These are phyloP conservation scores for Arthromyces matolae DNA, from an alignment of 768 basidiomycete species.

Conservation along the genomic window DNA sequence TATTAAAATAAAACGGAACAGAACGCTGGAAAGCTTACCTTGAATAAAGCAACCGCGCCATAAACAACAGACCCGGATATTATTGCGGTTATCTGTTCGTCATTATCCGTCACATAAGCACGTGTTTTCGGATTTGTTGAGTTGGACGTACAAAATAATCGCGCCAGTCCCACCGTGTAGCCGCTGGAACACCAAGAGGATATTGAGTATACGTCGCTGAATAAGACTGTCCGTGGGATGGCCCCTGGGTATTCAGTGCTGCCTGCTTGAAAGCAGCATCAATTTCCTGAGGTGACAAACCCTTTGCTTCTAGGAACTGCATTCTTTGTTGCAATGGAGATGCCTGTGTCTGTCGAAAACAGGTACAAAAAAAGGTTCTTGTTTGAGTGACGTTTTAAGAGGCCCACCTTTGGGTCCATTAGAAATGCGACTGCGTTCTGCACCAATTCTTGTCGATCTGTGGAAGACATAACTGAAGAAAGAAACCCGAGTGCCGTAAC, in stretches of 20 bases:
- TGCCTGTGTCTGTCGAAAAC: conserved; percentile 70
- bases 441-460: conserved; percentile 70
- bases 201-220: conserved; percentile 39
- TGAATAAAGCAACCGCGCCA: conserved; percentile 75
- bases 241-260: conserved; percentile 23
- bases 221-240: conserved; percentile 29
- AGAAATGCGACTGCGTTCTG: conserved; percentile 83
- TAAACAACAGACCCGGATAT: conserved; percentile 84
- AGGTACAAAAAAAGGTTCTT: too few species aligned
- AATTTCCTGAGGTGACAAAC: conserved; percentile 79
- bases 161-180: conserved; percentile 83
- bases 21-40: conserved; percentile 38
- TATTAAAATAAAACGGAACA: conserved; percentile 2
- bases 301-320: conserved; percentile 95
- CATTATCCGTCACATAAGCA: conserved; percentile 19
- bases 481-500: conserved; percentile 12
- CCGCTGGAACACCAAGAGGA: conserved; percentile 34
- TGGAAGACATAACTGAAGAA: conserved; percentile 24
- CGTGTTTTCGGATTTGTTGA: conserved; percentile 15
- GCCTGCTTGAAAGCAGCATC: conserved; percentile 77
- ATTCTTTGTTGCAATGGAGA: conserved; percentile 82
- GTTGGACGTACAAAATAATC: conserved; percentile 78
- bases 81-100: conserved; percentile 95
- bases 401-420: conserved; percentile 72
- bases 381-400: too few species aligned